Evolutionary conservation across 208 protist genomes (phyloP).

Genomic region (Acanthamoeba healyi): DNA sequence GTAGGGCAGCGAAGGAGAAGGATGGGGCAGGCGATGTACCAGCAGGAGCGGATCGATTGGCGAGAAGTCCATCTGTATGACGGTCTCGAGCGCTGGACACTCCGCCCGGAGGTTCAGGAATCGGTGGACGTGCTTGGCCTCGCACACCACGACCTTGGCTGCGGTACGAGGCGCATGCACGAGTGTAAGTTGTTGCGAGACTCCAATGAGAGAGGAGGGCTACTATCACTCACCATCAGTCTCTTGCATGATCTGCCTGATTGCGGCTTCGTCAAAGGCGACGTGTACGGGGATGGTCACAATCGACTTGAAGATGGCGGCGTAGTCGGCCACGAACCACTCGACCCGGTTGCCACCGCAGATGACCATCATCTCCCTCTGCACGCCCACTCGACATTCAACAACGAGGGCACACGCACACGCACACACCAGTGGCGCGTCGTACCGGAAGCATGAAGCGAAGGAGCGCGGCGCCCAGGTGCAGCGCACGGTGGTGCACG

Average conservation of each 20-base stretch:
- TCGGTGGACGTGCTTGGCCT: conserved; percentile 25
- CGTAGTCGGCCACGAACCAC: conserved; percentile 38
- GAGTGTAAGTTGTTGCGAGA: too few relatives aligned
- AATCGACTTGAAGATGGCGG: conserved; percentile 15
- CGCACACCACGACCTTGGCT: conserved; percentile 33
- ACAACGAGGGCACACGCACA: not conserved
- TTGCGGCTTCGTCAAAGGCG: not conserved
- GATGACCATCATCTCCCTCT: conserved; percentile 46
- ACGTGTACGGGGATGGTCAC: conserved; percentile 28
- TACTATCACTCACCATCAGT: too few relatives aligned
- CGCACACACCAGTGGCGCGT: not conserved
- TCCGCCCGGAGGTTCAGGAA: not conserved
- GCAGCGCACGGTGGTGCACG: not conserved
- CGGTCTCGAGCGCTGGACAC: not conserved
- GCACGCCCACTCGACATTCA: not conserved
- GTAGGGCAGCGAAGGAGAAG: too few relatives aligned
- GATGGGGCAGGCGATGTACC: too few relatives aligned
- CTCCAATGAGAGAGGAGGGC: too few relatives aligned
- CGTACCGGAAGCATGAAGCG: not conserved
- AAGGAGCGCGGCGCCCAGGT: not conserved
- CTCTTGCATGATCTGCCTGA: conserved; percentile 23
- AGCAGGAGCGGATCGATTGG: not conserved
- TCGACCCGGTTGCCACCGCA: not conserved
- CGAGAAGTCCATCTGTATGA: not conserved
- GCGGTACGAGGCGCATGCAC: too few relatives aligned